A percentile compares a stretch with the other conserved stretches of the same genome.
Evolutionary conservation across 1,284 basidiomycete species (phyloP).

Genomic region (Pyrrhoderma lamaoense): DNA sequence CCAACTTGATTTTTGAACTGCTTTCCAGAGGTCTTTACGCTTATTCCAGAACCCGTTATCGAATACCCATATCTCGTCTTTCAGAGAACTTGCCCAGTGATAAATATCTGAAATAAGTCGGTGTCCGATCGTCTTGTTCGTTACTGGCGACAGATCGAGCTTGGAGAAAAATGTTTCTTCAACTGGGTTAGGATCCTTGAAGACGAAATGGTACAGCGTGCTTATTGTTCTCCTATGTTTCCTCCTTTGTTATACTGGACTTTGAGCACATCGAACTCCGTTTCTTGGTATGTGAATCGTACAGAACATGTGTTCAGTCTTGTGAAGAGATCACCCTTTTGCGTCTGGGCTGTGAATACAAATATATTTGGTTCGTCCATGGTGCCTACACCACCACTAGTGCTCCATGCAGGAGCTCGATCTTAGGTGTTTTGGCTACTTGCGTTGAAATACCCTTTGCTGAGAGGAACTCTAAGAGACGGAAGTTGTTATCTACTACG

Average conservation of each 20-base stretch:
- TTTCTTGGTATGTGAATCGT: constrained; percentile 19
- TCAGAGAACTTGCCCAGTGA: constrained; percentile 22
- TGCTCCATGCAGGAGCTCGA: too few relatives aligned
- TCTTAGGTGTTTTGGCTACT: constrained; percentile 7
- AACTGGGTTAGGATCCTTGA: constrained; percentile 9
- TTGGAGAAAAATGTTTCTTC: too few relatives aligned
- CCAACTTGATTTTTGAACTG: constrained; percentile 32
- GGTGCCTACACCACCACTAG: too few relatives aligned
- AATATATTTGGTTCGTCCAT: too few relatives aligned
- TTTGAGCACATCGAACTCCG: constrained; percentile 20
- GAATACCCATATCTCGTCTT: constrained; percentile 35
- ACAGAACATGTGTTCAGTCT: too few relatives aligned
- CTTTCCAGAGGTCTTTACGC: constrained; percentile 30
- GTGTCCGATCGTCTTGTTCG: constrained; percentile 19
- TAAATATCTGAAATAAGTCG: constrained; percentile 28
- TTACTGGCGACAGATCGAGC: neutral
- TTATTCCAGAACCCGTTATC: constrained; percentile 31
- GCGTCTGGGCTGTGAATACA: too few relatives aligned
- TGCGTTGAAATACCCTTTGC: constrained; percentile 11
- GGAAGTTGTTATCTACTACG: neutral
- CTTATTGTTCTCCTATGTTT: too few relatives aligned
- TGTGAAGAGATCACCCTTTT: too few relatives aligned
- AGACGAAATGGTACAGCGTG: constrained; percentile 25
- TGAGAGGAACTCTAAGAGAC: constrained; percentile 20
- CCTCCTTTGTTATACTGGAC: constrained; percentile 18